Percentiles rank a stretch among this genome's conserved stretches.
These are phyloP conservation scores for Davidsoniella virescens DNA, from an alignment of 2,329 filamentous ascomycete genomes.

Conservation along the genomic window DNA sequence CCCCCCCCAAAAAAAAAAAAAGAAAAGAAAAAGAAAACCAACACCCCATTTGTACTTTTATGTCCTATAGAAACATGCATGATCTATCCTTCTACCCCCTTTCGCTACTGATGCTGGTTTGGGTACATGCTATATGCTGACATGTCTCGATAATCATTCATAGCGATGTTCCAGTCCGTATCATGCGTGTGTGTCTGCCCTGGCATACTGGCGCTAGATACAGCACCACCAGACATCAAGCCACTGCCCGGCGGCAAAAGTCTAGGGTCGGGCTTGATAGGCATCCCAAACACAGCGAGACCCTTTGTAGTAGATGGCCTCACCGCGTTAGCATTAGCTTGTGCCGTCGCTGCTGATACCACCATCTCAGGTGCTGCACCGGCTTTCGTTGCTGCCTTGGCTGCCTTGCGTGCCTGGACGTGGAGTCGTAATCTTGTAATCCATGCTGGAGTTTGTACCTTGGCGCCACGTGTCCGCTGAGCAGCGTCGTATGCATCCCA, in stretches of 20 bases:
- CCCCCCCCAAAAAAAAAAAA: too few relatives aligned
- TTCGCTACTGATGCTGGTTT: not conserved
- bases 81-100: too few relatives aligned
- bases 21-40: too few relatives aligned
- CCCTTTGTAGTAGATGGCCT: too few relatives aligned
- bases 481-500: constrained; percentile 42
- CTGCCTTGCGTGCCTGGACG: constrained; percentile 20
- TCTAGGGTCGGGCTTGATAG: too few relatives aligned
- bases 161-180: constrained; percentile 34
- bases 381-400: not conserved
- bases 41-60: too few relatives aligned
- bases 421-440: constrained; percentile 32
- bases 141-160: constrained; percentile 25
- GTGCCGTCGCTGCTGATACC: too few relatives aligned
- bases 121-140: constrained; percentile 15
- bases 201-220: not conserved
- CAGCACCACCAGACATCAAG: too few relatives aligned
- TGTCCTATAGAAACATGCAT: too few relatives aligned
- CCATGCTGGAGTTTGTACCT: constrained; percentile 28
- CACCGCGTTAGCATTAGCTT: too few relatives aligned
- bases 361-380: not conserved
- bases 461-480: constrained; percentile 27
- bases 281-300: too few relatives aligned
- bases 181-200: constrained; percentile 12
- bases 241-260: too few relatives aligned